These are phyloP conservation scores for Paraleonurus japonicus DNA, from an alignment of 257 asterid genomes.

Conservation along the genomic window DNA sequence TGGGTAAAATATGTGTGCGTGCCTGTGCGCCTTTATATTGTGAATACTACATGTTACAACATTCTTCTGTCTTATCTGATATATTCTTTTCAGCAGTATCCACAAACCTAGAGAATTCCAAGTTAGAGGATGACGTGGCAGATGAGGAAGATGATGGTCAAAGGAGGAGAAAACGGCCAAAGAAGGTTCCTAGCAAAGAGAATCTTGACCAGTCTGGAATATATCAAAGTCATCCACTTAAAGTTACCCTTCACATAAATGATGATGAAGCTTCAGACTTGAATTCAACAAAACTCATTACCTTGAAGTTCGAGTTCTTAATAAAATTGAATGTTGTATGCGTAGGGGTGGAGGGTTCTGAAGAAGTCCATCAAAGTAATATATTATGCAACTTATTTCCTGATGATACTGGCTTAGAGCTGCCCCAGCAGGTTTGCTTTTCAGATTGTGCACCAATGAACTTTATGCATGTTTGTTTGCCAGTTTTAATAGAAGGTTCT, in stretches of 20 bases:
- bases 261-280: slow-evolving; percentile 57
- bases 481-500: slow-evolving; percentile 18
- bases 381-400: slow-evolving; percentile 95
- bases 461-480: slow-evolving; percentile 27
- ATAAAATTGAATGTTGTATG: slow-evolving; percentile 73
- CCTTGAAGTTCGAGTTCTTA: slow-evolving; percentile 82
- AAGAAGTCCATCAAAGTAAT: slow-evolving; percentile 52
- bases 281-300: slow-evolving; percentile 53
- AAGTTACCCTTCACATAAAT: slow-evolving; percentile 65
- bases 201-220: slow-evolving; percentile 79
- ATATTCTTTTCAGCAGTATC: slow-evolving; percentile 40
- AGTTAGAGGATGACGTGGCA: slow-evolving; percentile 74
- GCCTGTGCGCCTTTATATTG: background rate
- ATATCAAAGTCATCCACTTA: slow-evolving; percentile 90
- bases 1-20: background rate
- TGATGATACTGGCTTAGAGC: slow-evolving; percentile 90
- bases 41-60: slow-evolving; percentile 13
- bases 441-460: slow-evolving; percentile 21
- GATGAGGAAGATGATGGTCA: slow-evolving; percentile 96
- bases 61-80: slow-evolving; percentile 14
- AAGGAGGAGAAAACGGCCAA: slow-evolving; percentile 89
- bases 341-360: slow-evolving; percentile 83
- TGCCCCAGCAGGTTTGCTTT: slow-evolving; percentile 85
- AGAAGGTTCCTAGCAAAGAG: slow-evolving; percentile 81
- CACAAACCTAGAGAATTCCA: slow-evolving; percentile 61